Percentiles rank a stretch among this genome's conserved stretches.
These are phyloP conservation scores for Leccinellum albellum DNA, from an alignment of 768 basidiomycete genomes.

Conservation along the genomic window DNA sequence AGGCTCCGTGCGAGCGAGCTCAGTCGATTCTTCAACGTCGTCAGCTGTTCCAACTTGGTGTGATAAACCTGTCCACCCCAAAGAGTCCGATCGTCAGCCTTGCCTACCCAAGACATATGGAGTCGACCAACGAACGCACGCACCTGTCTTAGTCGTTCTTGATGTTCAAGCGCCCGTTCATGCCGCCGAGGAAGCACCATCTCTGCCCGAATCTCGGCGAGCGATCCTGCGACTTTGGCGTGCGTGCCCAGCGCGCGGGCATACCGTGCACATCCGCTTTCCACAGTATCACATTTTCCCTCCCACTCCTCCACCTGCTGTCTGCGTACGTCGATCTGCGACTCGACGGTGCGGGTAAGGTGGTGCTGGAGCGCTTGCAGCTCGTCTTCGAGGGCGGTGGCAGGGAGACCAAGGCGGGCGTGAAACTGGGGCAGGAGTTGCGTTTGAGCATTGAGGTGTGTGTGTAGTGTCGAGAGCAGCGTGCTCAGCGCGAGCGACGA, in stretches of 20 bases:
- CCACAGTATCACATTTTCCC: conserved; percentile 56
- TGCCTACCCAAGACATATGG: not conserved
- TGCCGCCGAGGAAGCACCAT: conserved; percentile 68
- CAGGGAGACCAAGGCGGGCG: conserved; percentile 77
- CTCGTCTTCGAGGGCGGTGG: conserved; percentile 78
- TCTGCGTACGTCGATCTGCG: conserved; percentile 62
- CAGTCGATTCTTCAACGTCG: conserved; percentile 66
- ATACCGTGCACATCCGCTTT: conserved; percentile 63
- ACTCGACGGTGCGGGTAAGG: conserved; percentile 72
- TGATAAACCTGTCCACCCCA: conserved; percentile 53
- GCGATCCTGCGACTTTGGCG: conserved; percentile 57
- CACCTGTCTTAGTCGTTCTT: conserved; percentile 79
- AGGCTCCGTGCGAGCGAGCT: conserved; percentile 55
- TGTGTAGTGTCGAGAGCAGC: conserved; percentile 72
- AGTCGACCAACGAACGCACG: conserved; percentile 22
- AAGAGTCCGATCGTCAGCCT: not conserved
- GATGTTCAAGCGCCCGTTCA: conserved; percentile 62
- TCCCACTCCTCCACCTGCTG: conserved; percentile 78
- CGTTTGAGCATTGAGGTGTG: conserved; percentile 76
- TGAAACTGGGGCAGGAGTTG: conserved; percentile 80
- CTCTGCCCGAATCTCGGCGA: conserved; percentile 70
- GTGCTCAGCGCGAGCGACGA: conserved; percentile 48
- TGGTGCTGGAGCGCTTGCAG: conserved; percentile 68
- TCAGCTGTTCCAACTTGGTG: conserved; percentile 72
- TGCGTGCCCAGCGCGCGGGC: conserved; percentile 68